Base-by-base conservation (phyloP, 2,329 filamentous ascomycete genomes). In the Exophiala oligosperma region DNA sequence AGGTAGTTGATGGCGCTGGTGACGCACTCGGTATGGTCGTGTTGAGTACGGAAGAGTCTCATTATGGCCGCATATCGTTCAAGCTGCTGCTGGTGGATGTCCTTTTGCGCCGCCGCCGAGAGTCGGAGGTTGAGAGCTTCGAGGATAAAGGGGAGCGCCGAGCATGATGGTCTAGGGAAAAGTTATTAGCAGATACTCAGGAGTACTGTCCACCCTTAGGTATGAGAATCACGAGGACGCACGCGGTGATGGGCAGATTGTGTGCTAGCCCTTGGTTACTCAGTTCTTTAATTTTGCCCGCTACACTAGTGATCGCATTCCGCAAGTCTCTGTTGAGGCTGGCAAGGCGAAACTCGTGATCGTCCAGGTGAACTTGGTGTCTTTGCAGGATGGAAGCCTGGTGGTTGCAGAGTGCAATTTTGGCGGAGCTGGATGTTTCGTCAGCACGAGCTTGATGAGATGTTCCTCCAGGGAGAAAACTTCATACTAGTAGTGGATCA, bases 401-500 rank as follows among this genome's bases (percentile, higher is more conserved):
- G 26, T 49, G 47, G 47, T 49, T 49, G 28, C 23, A 49, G 28
- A 49, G 47, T 35, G 32, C 32, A 9, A 35, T 11, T 11, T 9
- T 8, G 32, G 9, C 32, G 32, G 32, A 35, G 6, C 35, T 21
- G 23, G 24, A n/a, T 49, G 17, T 9, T 35, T 35, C 7, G 32
- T 35, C 8, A 35, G 32, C 32, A 35, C 32, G 9, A 28, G 26
- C 26, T 28, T 28, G 26, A 28, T 48, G 44, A 48, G 44, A 48
- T 28, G 9, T 48, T 49, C 26, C 4, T 12, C 28, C 46, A 49
- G 46, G 12, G 17, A 17, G 17, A 49, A 21, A 49, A 28, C 46
- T 49, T n/a, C 47, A 49, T 49, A 49, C 47, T 49, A 49, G 47
- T 49, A 49, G 47, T 49, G 47, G 47, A 49, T 14, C 47, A 49